phyloP scores from a whole-genome alignment of 2,329 filamentous ascomycete species.

The Beauveria brongniartii region DNA sequence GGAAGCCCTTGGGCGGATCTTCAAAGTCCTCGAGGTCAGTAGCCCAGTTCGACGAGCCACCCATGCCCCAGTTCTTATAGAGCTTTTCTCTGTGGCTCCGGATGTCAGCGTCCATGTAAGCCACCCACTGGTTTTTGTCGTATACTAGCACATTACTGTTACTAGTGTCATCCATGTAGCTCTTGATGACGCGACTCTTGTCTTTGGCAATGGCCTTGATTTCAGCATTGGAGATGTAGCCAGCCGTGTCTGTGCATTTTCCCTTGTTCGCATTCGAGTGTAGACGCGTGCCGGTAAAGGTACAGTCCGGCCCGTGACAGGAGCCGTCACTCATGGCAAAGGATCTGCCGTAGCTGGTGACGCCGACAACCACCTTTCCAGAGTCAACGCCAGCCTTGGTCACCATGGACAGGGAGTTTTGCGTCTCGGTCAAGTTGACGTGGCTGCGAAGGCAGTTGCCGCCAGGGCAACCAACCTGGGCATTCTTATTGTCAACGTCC shows the following conservation, averaged over 20 bases:
- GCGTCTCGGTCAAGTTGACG: slow-evolving; percentile 31
- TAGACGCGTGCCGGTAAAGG: not conserved
- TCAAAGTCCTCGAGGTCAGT: slow-evolving; percentile 18
- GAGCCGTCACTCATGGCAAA: not conserved
- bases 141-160: slow-evolving; percentile 17
- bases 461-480: slow-evolving; percentile 20
- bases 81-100: slow-evolving; percentile 8
- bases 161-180: slow-evolving; percentile 12
- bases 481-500: slow-evolving; percentile 17
- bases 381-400: not conserved
- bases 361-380: not conserved
- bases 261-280: not conserved
- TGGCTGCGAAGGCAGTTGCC: slow-evolving; percentile 26
- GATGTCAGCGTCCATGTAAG: slow-evolving; percentile 15
- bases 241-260: not conserved
- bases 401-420: not conserved
- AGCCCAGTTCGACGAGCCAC: slow-evolving; percentile 18
- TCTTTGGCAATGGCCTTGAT: not conserved
- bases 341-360: not conserved
- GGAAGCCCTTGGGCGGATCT: slow-evolving; percentile 11
- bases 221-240: not conserved
- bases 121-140: slow-evolving; percentile 1
- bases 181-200: slow-evolving; percentile 6
- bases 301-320: not conserved
- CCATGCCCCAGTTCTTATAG: slow-evolving; percentile 15